Base-by-base conservation (phyloP, 805 yeast species). In the Teunomyces pallodes region DNA sequence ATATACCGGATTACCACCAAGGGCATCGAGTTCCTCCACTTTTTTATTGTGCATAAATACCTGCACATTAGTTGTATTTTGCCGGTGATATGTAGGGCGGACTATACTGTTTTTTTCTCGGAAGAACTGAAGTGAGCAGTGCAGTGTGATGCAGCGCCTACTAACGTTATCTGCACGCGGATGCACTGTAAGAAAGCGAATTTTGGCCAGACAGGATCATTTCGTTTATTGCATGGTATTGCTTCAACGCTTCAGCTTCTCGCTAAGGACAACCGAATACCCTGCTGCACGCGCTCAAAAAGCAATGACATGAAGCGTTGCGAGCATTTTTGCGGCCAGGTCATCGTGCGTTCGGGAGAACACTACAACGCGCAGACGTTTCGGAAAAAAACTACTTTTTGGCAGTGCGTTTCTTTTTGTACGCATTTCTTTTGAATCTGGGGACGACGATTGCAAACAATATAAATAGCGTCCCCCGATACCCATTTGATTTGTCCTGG, bases 381-480 rank as follows among this genome's bases (percentile, higher is more conserved):
- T 38, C 41, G 41, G 41, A 26, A 38, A 26, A 38, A 38, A 26
- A 17, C 17, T 9, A 12, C 27, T 38, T 7, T 6, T 16, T 35
- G 24, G 16, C 10, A 8, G n/a, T 5, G 12, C 30, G 40, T 36
- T 36, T 20, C 29, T 36, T 36, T 36, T 36, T 36, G 29, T 17
- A 16, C 30, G 16, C 9, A 36, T 38, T 38, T 12, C 30, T 38
- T 38, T 38, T 38, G 29, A 12, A 38, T 24, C 17, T 29, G 14
- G 41, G 41, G 41, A 32, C 4, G 45, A 42, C 17, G 45, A 32
- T 17, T 27, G 16, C 43, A 36, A 43, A 20, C 26, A 36, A 13
- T 35, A 43, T 43, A 43, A 43, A 35, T 26, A 33, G 26, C 16
- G 13, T 24, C 33, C 17, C 17, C 26, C 41, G 42, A 9, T 17